These are phyloP conservation scores for Pyrenophora teres DNA, from an alignment of 2,329 filamentous ascomycete genomes.

Conservation along the genomic window DNA sequence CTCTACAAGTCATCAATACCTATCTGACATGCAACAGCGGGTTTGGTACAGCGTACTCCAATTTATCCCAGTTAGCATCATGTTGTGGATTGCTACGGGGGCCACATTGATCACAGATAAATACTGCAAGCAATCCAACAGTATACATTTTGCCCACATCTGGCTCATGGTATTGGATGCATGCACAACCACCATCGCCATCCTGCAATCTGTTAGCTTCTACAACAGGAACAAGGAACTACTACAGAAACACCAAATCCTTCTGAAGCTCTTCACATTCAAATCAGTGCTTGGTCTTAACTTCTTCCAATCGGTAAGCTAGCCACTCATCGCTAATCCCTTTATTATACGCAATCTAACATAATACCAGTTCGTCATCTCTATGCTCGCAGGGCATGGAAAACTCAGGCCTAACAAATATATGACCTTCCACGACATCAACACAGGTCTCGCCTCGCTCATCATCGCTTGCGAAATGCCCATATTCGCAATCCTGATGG, in stretches of 20 bases:
- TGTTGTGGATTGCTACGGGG: constrained; percentile 36
- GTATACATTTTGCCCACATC: constrained; percentile 36
- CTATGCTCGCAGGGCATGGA: constrained; percentile 32
- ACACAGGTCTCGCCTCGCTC: constrained; percentile 33
- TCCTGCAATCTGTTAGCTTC: constrained; percentile 31
- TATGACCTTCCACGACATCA: constrained; percentile 38
- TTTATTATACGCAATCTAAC: neutral
- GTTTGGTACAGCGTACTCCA: constrained; percentile 41
- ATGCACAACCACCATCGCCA: constrained; percentile 24
- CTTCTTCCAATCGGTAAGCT: constrained; percentile 34
- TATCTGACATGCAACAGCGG: constrained; percentile 15
- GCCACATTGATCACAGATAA: constrained; percentile 28
- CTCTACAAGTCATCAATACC: neutral
- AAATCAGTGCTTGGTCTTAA: constrained; percentile 41
- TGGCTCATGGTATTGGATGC: constrained; percentile 35
- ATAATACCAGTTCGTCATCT: constrained; percentile 30
- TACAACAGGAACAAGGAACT: constrained; percentile 28
- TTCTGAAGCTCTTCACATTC: constrained; percentile 40
- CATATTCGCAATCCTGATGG: constrained; percentile 34
- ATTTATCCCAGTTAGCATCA: constrained; percentile 35
- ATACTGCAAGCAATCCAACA: constrained; percentile 39
- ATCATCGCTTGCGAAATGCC: constrained; percentile 42
- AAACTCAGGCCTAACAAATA: constrained; percentile 31
- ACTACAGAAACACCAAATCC: constrained; percentile 29
- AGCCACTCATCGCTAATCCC: neutral